phyloP scores from a whole-genome alignment of 2,329 filamentous ascomycete genomes.

The Rhynchosporium graminicola region DNA sequence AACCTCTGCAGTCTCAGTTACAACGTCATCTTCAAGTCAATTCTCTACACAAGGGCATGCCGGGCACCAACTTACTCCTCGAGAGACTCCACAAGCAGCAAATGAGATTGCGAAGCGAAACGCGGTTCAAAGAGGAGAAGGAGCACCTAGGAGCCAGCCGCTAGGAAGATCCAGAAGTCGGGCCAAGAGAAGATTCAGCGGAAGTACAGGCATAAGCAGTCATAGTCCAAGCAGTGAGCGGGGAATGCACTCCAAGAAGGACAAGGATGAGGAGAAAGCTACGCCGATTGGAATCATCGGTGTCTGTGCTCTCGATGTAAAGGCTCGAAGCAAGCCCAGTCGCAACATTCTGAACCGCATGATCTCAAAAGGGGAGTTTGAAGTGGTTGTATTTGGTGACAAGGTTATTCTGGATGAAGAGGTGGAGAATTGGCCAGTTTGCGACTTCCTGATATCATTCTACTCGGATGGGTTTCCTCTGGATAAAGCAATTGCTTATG shows the following conservation, averaged over 20 bases:
- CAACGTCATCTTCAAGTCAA: constrained; percentile 50
- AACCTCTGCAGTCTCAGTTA: constrained; percentile 54
- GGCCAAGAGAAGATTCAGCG: constrained; percentile 75
- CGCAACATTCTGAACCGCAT: constrained; percentile 93
- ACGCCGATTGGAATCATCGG: constrained; percentile 73
- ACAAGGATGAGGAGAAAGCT: constrained; percentile 64
- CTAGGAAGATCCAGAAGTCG: constrained; percentile 65
- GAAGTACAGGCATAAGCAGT: constrained; percentile 79
- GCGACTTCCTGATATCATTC: constrained; percentile 94
- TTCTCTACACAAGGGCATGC: constrained; percentile 47
- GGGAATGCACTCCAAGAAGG: constrained; percentile 47
- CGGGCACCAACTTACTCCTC: constrained; percentile 48
- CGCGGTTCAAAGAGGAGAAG: constrained; percentile 38
- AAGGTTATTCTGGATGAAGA: constrained; percentile 98
- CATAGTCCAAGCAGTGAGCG: constrained; percentile 77
- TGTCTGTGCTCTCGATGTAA: constrained; percentile 92
- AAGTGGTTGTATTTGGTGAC: constrained; percentile 96
- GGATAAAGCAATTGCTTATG: constrained; percentile 96
- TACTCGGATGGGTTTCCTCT: constrained; percentile 97
- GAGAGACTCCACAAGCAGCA: constrained; percentile 37
- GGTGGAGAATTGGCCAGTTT: constrained; percentile 91
- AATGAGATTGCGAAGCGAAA: constrained; percentile 40
- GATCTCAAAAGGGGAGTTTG: constrained; percentile 88
- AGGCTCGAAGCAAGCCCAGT: constrained; percentile 95
- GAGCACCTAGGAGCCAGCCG: constrained; percentile 41